Evolutionary conservation across 768 basidiomycete species (phyloP), one percentile per base, ranked within the genome.

Genomic region (Lentinula sp.): DNA sequence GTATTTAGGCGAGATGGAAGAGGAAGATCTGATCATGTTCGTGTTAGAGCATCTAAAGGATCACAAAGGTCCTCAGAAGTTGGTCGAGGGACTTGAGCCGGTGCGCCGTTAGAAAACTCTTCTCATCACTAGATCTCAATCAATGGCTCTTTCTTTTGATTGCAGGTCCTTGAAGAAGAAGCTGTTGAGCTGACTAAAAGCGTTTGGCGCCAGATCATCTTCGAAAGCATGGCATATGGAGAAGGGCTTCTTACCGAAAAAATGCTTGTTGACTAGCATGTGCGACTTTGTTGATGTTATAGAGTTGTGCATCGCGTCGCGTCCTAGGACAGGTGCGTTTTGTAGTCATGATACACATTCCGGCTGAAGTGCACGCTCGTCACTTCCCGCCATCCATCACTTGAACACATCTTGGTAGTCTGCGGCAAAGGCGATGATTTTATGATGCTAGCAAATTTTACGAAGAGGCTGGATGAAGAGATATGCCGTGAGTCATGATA

Each of bases 21-120:
- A 96, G 68, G 92, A 95, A 63, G 95, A 98, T 69, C 80, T 97
- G 62, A 88, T 94, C 60, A 91, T 96, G 84, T 97, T 94, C 70
- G 93, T 91, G 7, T 75, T 96, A 11, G 95, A 97, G 71, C 93
- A 96, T 70, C 75, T 97, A 50, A 91, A 92, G 71, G 95, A 96
- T 65, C 90, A 92, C 70, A 95, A 95, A 68, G 77, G 84, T 16
- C 91, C 94, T 0, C 81, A 82, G 59, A 94, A 93, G 69, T 79
- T 98, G 2, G 84, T 93, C 9, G 95, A 96, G 67, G 94, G 93
- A 11, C 75, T 98, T 21, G 93, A 94, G 76, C 89, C 92, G 62
- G 95, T 96, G 75, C 69, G 94, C 81, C 40, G 56, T 43, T 13
- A n/a, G 7, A 48, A 18, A 16, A n/a, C 45, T 15, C 32, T 53